These are phyloP conservation scores for Dictyophora rubrovolvata DNA, from an alignment of 768 basidiomycete species.

Conservation along the genomic window DNA sequence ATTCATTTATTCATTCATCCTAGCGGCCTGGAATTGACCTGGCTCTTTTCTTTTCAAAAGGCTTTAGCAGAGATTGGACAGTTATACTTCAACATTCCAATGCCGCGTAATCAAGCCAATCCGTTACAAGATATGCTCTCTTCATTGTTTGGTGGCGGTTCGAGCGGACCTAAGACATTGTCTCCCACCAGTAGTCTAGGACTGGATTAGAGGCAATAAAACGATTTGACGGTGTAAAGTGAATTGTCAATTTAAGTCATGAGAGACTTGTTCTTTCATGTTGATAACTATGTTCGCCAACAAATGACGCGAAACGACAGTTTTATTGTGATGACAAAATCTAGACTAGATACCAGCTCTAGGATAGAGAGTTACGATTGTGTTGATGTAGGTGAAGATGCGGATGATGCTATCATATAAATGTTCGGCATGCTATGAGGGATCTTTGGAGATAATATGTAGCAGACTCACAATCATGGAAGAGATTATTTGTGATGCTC, in stretches of 20 bases:
- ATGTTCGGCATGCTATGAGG: background rate
- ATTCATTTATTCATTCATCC: too few species aligned
- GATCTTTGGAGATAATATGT: too few species aligned
- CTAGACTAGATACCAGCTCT: background rate
- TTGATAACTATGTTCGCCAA: too few species aligned
- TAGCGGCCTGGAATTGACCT: background rate
- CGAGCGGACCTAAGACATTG: background rate
- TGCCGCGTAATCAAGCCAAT: conserved; percentile 63
- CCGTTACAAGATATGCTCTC: conserved; percentile 86
- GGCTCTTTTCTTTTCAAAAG: conserved; percentile 26
- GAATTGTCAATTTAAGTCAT: background rate
- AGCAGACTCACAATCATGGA: background rate
- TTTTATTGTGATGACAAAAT: background rate
- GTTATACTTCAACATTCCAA: conserved; percentile 82
- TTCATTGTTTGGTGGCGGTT: conserved; percentile 66
- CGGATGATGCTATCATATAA: background rate
- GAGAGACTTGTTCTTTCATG: background rate
- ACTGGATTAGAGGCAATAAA: background rate
- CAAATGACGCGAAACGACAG: too few species aligned
- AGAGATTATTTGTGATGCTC: background rate
- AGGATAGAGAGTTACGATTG: background rate
- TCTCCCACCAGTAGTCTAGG: background rate
- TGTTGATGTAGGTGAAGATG: background rate
- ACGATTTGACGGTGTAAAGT: background rate
- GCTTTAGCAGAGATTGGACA: conserved; percentile 56